Evolutionary conservation across 2,329 filamentous ascomycete species (phyloP).

Genomic region (Trichoderma koningii): DNA sequence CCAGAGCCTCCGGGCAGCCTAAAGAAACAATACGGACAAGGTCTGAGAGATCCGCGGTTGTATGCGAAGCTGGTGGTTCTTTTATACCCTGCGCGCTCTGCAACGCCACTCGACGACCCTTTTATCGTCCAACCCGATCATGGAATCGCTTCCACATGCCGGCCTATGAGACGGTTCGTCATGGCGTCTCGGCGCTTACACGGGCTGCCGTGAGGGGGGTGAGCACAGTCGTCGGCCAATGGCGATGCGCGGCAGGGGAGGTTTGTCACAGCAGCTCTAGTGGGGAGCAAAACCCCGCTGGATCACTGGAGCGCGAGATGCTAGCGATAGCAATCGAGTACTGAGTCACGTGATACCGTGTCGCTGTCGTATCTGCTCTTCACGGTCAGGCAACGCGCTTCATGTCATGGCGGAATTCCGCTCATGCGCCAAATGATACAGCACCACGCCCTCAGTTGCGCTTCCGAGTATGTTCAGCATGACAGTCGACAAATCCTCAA

Average conservation of each 20-base stretch:
- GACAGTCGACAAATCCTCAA: not conserved
- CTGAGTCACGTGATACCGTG: constrained; percentile 25
- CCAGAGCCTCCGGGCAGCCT: not conserved
- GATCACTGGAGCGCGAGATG: not conserved
- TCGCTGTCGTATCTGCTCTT: constrained; percentile 16
- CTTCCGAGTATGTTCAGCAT: not conserved
- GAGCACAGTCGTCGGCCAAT: constrained; percentile 25
- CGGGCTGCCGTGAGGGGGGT: constrained; percentile 25
- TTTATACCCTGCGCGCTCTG: constrained; percentile 6
- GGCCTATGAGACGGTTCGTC: not conserved
- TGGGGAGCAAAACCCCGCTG: not conserved
- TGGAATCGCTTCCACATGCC: constrained; percentile 7
- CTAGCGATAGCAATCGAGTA: not conserved
- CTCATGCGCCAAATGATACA: not conserved
- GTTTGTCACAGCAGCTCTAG: constrained; percentile 15
- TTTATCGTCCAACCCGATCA: constrained; percentile 9
- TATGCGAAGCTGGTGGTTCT: constrained; percentile 1
- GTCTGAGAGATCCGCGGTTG: constrained; percentile 3
- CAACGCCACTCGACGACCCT: constrained; percentile 5
- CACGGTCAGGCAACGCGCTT: not conserved
- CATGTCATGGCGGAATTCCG: constrained; percentile 9
- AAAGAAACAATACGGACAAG: not conserved
- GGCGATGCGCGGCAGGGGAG: constrained; percentile 1
- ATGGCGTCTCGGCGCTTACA: constrained; percentile 27
- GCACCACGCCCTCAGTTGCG: not conserved